Evolutionary conservation across 306 rosid species (phyloP).

Genomic region (Rosa persica): DNA sequence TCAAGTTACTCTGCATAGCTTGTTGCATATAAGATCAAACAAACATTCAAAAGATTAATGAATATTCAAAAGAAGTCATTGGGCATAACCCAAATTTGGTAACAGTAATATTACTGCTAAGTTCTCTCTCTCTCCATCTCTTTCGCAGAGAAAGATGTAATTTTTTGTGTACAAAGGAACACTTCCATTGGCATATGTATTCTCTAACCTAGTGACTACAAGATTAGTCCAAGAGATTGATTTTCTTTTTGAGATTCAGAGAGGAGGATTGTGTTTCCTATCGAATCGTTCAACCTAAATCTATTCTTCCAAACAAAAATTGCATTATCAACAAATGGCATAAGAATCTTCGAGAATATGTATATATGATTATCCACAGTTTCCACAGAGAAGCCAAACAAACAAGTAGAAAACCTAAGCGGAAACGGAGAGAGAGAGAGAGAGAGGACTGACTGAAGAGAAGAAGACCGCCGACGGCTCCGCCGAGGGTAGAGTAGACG

Average conservation of each 20-base stretch:
- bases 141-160: neutral
- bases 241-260: neutral
- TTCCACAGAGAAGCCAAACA: constrained; percentile 1
- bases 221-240: neutral
- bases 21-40: neutral
- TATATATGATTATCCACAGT: neutral
- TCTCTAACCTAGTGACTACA: neutral
- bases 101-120: neutral
- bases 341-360: neutral
- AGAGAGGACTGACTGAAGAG: constrained; percentile 41
- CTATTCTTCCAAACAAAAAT: neutral
- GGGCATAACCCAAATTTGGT: too few relatives aligned
- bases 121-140: neutral
- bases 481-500: constrained; percentile 56
- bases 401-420: neutral
- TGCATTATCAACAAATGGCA: neutral
- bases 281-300: neutral
- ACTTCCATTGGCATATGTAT: neutral
- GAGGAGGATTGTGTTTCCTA: neutral
- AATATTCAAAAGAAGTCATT: too few relatives aligned
- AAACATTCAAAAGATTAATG: too few relatives aligned
- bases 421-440: neutral
- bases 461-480: constrained; percentile 51
- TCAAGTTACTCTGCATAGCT: too few relatives aligned
- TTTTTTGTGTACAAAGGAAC: neutral